A percentile compares a stretch with the other conserved stretches of the same genome.
phyloP scores from a whole-genome alignment of 805 yeast genomes.

The Wickerhamomyces alni region DNA sequence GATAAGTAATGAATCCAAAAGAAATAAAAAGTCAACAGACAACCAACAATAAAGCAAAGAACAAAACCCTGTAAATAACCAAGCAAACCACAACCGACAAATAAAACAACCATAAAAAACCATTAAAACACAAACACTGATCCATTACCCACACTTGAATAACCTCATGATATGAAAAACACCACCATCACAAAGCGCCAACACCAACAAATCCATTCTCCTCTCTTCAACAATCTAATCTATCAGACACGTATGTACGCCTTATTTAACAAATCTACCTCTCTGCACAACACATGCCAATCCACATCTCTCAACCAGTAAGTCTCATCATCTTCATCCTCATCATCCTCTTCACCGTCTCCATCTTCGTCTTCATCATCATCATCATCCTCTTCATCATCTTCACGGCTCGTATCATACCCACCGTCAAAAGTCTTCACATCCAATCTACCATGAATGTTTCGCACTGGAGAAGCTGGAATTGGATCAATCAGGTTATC shows the following conservation, averaged over 20 bases:
- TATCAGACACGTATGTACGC: slow-evolving; percentile 17
- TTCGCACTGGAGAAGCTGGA: background rate
- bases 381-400: background rate
- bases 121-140: background rate
- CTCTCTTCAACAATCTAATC: background rate
- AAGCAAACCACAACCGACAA: too few relatives aligned
- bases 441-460: background rate
- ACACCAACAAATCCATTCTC: background rate
- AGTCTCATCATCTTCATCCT: slow-evolving; percentile 2
- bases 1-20: too few relatives aligned
- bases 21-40: too few relatives aligned
- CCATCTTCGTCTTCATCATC: background rate
- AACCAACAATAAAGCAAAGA: too few relatives aligned
- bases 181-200: too few relatives aligned
- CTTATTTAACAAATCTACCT: slow-evolving; percentile 70
- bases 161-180: too few relatives aligned
- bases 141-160: too few relatives aligned
- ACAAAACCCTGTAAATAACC: too few relatives aligned
- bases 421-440: slow-evolving; percentile 7
- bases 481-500: slow-evolving; percentile 1
- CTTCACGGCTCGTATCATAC: background rate
- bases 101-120: background rate
- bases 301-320: slow-evolving; percentile 59
- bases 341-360: slow-evolving; percentile 7
- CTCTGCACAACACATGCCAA: slow-evolving; percentile 84